Conservation (phyloP, 768 basidiomycete species). For the Cystofilobasidium capitatum region DNA sequence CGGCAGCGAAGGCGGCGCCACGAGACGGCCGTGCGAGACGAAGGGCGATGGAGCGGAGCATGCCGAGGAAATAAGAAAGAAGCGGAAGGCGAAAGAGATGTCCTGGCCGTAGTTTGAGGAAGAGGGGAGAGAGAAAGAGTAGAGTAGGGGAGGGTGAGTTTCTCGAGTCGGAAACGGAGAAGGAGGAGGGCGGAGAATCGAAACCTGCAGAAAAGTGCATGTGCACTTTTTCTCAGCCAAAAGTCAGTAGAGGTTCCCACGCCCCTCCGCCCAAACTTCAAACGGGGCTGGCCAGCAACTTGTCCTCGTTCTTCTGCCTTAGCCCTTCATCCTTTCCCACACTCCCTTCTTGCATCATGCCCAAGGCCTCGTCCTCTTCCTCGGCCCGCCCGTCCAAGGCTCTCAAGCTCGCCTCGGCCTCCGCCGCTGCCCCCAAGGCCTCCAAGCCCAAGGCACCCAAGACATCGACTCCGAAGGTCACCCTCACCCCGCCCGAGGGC, state of each 20-base stretch:
- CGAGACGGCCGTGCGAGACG: slow-evolving; percentile 11
- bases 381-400: neutral
- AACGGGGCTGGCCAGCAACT: neutral
- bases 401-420: too few species aligned
- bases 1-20: neutral
- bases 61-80: neutral
- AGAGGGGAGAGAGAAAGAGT: neutral
- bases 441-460: neutral
- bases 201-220: too few species aligned
- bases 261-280: neutral
- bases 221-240: too few species aligned
- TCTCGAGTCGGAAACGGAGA: too few species aligned
- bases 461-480: neutral
- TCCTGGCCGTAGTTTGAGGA: neutral
- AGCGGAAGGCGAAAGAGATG: neutral
- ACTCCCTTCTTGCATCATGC: neutral
- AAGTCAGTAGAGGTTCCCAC: neutral
- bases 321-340: too few species aligned
- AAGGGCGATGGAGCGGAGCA: slow-evolving; percentile 21
- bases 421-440: neutral
- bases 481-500: neutral
- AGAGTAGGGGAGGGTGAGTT: neutral
- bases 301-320: neutral
- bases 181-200: too few species aligned
- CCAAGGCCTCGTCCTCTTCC: neutral